Evolutionary conservation across 2,329 filamentous ascomycete genomes (phyloP).

Genomic region (Pestalotiopsis sp.): DNA sequence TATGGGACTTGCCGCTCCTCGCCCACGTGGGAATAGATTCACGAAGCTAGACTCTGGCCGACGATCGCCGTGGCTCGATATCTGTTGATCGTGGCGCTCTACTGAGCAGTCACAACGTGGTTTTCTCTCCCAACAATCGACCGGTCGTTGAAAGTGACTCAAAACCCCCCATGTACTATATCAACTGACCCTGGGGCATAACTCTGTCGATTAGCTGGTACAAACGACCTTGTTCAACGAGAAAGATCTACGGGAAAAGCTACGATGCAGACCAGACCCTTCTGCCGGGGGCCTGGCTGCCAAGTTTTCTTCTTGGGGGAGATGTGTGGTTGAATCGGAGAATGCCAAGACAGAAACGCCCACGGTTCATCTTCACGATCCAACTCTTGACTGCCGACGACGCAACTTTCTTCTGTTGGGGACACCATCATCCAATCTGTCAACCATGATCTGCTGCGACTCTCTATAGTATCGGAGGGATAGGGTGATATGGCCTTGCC

Average conservation of each 20-base stretch:
- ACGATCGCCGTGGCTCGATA: not conserved
- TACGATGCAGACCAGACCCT: not conserved
- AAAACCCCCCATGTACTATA: too few relatives aligned
- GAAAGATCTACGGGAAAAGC: not conserved
- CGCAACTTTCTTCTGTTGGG: not conserved
- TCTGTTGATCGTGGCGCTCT: not conserved
- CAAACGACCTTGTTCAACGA: not conserved
- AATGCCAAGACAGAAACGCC: not conserved
- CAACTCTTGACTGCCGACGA: not conserved
- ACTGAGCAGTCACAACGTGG: not conserved
- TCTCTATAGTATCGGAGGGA: not conserved
- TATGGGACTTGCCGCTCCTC: not conserved
- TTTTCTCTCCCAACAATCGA: too few relatives aligned
- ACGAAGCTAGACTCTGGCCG: too few relatives aligned
- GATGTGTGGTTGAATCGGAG: not conserved
- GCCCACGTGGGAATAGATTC: not conserved
- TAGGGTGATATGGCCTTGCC: not conserved
- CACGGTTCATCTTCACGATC: not conserved
- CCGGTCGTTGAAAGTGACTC: too few relatives aligned
- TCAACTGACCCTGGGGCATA: too few relatives aligned
- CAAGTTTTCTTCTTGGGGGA: not conserved
- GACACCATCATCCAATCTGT: not conserved
- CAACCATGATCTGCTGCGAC: slow-evolving; percentile 2
- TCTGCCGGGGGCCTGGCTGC: not conserved
- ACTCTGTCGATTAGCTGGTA: not conserved